Conservation (phyloP, 495 filamentous ascomycete species). For the Beverwykella pulmonaria region DNA sequence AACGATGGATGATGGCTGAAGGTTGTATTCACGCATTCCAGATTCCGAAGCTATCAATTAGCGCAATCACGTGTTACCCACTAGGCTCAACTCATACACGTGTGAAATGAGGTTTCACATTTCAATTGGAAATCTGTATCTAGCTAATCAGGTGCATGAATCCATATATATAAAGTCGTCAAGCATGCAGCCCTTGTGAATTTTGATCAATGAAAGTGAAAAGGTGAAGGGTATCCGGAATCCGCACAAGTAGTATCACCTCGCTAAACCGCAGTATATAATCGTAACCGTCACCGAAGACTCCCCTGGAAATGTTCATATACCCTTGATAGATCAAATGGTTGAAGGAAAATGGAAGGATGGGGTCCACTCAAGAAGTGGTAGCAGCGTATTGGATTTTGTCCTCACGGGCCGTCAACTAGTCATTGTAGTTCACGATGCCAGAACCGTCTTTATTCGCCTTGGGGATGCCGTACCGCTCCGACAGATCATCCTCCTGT, state of each 20-base stretch:
- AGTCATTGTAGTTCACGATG: slow-evolving; percentile 68
- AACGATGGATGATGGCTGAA: neutral
- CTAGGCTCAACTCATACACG: no score
- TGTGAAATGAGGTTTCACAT: neutral
- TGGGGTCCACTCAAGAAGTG: no score
- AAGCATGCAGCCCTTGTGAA: neutral
- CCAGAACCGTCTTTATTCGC: slow-evolving; percentile 64
- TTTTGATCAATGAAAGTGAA: neutral
- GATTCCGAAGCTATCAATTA: neutral
- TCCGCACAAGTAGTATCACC: neutral
- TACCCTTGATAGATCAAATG: no score
- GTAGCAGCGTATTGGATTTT: no score
- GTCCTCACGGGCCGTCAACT: no score
- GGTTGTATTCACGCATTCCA: neutral
- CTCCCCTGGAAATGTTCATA: no score
- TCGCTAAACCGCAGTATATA: slow-evolving; percentile 1
- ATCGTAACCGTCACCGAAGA: neutral
- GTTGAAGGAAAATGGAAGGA: no score
- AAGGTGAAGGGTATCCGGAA: neutral
- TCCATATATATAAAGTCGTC: neutral
- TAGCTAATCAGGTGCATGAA: neutral
- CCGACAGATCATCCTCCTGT: slow-evolving; percentile 61
- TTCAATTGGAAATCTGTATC: neutral
- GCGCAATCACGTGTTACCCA: neutral
- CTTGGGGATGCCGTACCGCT: slow-evolving; percentile 53